Percentiles rank a stretch among this genome's conserved stretches.
phyloP scores from a whole-genome alignment of 805 yeast genomes.

The Yamadazyma phyllophila region DNA sequence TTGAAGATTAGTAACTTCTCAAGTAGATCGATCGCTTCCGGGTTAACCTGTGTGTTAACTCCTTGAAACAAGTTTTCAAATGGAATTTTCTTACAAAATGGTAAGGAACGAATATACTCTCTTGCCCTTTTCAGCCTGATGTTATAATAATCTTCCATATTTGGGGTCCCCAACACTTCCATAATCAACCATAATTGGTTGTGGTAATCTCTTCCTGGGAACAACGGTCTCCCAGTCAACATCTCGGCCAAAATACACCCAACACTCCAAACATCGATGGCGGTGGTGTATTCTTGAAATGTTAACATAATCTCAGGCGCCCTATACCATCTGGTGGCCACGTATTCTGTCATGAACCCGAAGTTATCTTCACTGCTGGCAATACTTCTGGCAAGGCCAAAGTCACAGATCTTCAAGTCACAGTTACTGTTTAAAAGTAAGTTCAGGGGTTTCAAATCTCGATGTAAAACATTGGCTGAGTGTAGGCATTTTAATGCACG shows the following conservation, averaged over 20 bases:
- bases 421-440: conserved; percentile 85
- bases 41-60: conserved; percentile 25
- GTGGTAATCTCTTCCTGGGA: conserved; percentile 93
- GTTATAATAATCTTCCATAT: conserved; percentile 69
- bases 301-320: conserved; percentile 98
- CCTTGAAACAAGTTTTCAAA: conserved; percentile 48
- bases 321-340: conserved; percentile 96
- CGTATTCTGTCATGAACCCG: conserved; percentile 93
- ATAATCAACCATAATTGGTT: conserved; percentile 84
- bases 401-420: conserved; percentile 91
- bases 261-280: conserved; percentile 95
- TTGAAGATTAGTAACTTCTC: conserved; percentile 66
- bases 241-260: conserved; percentile 95
- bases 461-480: conserved; percentile 89
- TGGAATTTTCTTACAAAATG: conserved; percentile 62
- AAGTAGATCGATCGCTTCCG: conserved; percentile 56
- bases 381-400: conserved; percentile 78
- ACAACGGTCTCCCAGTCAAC: conserved; percentile 79
- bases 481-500: conserved; percentile 89
- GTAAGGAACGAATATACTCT: conserved; percentile 80
- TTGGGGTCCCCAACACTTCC: conserved; percentile 85
- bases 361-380: conserved; percentile 63
- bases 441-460: conserved; percentile 91
- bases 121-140: conserved; percentile 81
- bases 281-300: conserved; percentile 88